These are phyloP conservation scores for Coniella lustricola DNA, from an alignment of 2,329 filamentous ascomycete genomes.

Conservation along the genomic window DNA sequence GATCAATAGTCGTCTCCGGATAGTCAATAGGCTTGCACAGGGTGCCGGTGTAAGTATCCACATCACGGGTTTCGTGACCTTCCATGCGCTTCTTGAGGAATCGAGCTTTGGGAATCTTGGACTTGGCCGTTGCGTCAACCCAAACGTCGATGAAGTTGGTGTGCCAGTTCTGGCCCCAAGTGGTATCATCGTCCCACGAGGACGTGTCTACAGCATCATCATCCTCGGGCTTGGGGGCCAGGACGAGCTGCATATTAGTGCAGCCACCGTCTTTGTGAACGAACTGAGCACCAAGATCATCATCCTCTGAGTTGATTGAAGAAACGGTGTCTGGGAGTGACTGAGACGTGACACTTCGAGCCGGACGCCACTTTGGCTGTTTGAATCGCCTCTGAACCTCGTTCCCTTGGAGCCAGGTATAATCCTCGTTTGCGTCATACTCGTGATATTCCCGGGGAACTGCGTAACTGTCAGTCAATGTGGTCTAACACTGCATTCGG, in stretches of 20 bases:
- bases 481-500: too few species aligned
- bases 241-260: neutral
- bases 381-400: neutral
- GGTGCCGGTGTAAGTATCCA: conserved; percentile 7
- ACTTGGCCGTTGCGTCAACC: neutral
- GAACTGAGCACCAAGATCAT: neutral
- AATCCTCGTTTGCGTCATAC: neutral
- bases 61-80: conserved; percentile 11
- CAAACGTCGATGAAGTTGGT: conserved; percentile 2
- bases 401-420: neutral
- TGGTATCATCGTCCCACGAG: neutral
- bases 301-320: neutral
- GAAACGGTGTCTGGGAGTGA: conserved; percentile 8
- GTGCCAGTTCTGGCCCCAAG: neutral
- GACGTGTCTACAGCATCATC: conserved; percentile 7
- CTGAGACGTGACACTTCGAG: conserved; percentile 10
- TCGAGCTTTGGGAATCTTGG: neutral
- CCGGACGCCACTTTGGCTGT: conserved; percentile 6
- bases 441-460: neutral
- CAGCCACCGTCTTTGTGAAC: neutral
- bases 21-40: conserved; percentile 13
- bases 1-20: conserved; percentile 5
- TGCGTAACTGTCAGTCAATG: too few species aligned
- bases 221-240: conserved; percentile 3
- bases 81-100: neutral